A percentile compares a stretch with the other conserved stretches of the same genome.
These are phyloP conservation scores for Calonectria pseudoturangicola DNA, from an alignment of 2,329 filamentous ascomycete genomes.

Conservation along the genomic window DNA sequence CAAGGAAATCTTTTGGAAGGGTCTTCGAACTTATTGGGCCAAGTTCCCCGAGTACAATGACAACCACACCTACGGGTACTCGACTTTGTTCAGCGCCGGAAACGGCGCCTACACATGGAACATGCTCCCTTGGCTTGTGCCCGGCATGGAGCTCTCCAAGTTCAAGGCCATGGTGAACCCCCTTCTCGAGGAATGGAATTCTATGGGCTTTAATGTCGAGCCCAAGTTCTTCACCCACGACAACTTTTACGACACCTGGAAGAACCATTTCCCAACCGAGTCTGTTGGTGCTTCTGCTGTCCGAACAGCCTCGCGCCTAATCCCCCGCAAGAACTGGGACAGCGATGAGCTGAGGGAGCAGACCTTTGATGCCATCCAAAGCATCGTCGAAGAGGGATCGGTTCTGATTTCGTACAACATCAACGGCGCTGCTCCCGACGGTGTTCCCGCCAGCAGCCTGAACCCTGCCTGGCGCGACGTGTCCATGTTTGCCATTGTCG, in stretches of 20 bases:
- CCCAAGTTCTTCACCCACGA: conserved; percentile 59
- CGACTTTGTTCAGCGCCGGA: conserved; percentile 42
- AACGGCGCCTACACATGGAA: conserved; percentile 53
- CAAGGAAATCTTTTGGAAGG: conserved; percentile 58
- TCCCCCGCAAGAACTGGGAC: conserved; percentile 59
- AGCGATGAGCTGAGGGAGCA: conserved; percentile 42
- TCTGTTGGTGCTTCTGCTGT: conserved; percentile 47
- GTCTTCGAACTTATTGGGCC: conserved; percentile 57
- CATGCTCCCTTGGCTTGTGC: conserved; percentile 61
- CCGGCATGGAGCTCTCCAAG: conserved; percentile 57
- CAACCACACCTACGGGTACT: conserved; percentile 56
- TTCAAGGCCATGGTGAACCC: conserved; percentile 58
- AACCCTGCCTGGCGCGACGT: conserved; percentile 68
- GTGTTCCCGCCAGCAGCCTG: conserved; percentile 57
- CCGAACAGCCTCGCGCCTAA: conserved; percentile 62
- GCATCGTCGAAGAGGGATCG: conserved; percentile 49
- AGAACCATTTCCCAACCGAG: conserved; percentile 62
- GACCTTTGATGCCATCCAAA: conserved; percentile 48
- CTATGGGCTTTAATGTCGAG: conserved; percentile 54
- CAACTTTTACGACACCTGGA: conserved; percentile 62
- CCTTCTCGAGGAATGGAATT: conserved; percentile 56
- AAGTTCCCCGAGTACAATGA: conserved; percentile 57
- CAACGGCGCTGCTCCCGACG: conserved; percentile 45
- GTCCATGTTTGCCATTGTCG: conserved; percentile 59
- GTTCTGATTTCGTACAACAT: conserved; percentile 53